Percentiles rank a stretch among this genome's conserved stretches.
Evolutionary conservation across 768 basidiomycete species (phyloP).

Genomic region (Dioszegia hungarica): DNA sequence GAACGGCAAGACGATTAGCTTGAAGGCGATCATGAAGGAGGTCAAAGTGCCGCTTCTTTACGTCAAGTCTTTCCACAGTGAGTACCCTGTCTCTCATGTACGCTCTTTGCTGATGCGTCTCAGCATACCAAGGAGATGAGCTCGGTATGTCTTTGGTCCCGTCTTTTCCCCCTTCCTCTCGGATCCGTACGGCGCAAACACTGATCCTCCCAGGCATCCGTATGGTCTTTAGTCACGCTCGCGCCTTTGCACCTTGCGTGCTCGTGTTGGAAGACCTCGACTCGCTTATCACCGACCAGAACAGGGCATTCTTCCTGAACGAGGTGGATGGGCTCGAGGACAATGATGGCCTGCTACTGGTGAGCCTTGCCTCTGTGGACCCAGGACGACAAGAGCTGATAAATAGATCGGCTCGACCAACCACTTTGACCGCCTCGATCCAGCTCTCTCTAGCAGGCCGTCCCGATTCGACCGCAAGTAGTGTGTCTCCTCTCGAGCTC

Average conservation of each 20-base stretch:
- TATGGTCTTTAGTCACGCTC: slow-evolving; percentile 66
- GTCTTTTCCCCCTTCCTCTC: too few species aligned
- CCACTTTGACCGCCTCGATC: slow-evolving; percentile 74
- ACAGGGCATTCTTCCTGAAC: slow-evolving; percentile 83
- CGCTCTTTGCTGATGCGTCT: neutral
- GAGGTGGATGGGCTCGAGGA: slow-evolving; percentile 70
- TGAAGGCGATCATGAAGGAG: slow-evolving; percentile 73
- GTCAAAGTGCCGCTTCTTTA: slow-evolving; percentile 67
- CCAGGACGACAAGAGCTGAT: neutral
- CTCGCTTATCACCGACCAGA: slow-evolving; percentile 68
- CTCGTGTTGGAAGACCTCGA: slow-evolving; percentile 66
- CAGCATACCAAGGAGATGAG: slow-evolving; percentile 18
- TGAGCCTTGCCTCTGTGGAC: slow-evolving; percentile 37
- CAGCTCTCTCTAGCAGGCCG: slow-evolving; percentile 68
- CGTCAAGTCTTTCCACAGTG: slow-evolving; percentile 74
- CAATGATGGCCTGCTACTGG: slow-evolving; percentile 73
- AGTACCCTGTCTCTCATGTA: slow-evolving; percentile 15
- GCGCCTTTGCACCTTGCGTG: slow-evolving; percentile 51
- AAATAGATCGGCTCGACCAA: slow-evolving; percentile 57
- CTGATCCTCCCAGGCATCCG: too few species aligned
- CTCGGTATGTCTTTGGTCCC: slow-evolving; percentile 7
- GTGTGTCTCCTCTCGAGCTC: slow-evolving; percentile 53
- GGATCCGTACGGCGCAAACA: too few species aligned
- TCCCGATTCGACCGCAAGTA: slow-evolving; percentile 84
- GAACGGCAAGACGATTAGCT: slow-evolving; percentile 65